Percentiles rank a stretch among this genome's conserved stretches.
Conservation (phyloP, 352 stramenopile species). For the Pilasporangium apinafurcum region DNA sequence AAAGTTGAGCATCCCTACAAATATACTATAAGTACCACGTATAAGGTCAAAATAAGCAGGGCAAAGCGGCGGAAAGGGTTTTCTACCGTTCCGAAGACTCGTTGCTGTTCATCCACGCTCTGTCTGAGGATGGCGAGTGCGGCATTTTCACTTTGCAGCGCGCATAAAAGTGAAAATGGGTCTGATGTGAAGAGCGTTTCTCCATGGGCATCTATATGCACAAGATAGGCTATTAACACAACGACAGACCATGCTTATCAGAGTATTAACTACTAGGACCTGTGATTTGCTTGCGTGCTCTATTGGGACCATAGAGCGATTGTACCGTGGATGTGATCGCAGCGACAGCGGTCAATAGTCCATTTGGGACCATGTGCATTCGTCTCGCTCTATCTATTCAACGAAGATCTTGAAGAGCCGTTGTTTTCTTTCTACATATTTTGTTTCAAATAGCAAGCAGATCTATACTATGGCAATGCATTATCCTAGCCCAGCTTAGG, state of each 20-base stretch:
- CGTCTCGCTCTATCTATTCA: no score
- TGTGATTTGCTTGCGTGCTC: conserved; percentile 8
- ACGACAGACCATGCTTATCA: no score
- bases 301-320: conserved; percentile 6
- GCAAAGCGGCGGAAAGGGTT: background rate
- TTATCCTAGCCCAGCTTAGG: no score
- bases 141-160: conserved; percentile 6
- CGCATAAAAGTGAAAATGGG: conserved; percentile 2
- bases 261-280: no score
- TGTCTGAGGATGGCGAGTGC: conserved; percentile 5
- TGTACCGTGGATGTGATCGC: conserved; percentile 2
- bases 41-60: background rate
- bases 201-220: background rate
- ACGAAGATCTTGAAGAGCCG: no score
- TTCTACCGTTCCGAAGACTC: conserved; percentile 1
- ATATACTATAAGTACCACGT: background rate
- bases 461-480: no score
- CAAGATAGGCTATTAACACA: background rate
- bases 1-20: conserved; percentile 7
- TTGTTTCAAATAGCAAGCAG: no score
- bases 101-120: conserved; percentile 2
- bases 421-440: no score
- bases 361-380: no score
- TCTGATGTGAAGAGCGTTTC: conserved; percentile 8
- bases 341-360: background rate